Evolutionary conservation across 1,284 basidiomycete genomes (phyloP), one percentile per base, ranked within the genome.

Genomic region (Rhizoctonia solani): DNA sequence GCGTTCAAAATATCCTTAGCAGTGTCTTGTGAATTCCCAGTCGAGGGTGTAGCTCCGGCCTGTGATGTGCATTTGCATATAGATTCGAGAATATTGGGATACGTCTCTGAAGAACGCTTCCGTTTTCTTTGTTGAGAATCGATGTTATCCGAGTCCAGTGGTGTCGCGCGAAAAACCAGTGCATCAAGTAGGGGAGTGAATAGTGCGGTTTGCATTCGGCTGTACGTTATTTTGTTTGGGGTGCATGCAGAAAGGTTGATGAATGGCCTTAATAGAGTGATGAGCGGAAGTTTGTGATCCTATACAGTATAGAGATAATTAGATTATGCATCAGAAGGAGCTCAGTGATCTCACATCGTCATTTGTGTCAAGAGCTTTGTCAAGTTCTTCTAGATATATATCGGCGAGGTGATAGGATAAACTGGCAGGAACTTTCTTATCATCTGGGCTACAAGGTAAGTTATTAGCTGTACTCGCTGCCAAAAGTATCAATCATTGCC

Each of bases 361-460:
- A 1, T 73, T 70, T 25, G 72, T 54, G 8, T 73, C 14, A n/a
- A 82, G 72, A 3, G 85, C 87, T 73, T 91, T 93, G 74, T 98
- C 87, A 30, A 99, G 83, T 76, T 99, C 96, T 71, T 92, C 89
- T 6, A 97, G 77, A 77, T 93, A 98, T 53, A 98, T 87, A 75
- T 99, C 96, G 25, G 88, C 82, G 6, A 99, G 76, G 76, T 99
- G 96, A 74, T 90, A 94, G 11, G 87, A 81, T 16, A 98, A 80
- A 67, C 93, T 89, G 14, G 84, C 79, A 0, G 95, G 93, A 0
- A 95, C 86, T 56, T 87, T 85, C 27, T 79, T 79, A 74, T 97
- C 89, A 68, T 83, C 80, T 29, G 87, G 83, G 72, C 93, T 95
- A 72, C 13, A 46, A n/a, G 37, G 52, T 34, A 21, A 37, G 14